Percentiles rank a stretch among this genome's conserved stretches.
Conservation (phyloP, 345 rosid genomes). For the Eutrema japonicum region DNA sequence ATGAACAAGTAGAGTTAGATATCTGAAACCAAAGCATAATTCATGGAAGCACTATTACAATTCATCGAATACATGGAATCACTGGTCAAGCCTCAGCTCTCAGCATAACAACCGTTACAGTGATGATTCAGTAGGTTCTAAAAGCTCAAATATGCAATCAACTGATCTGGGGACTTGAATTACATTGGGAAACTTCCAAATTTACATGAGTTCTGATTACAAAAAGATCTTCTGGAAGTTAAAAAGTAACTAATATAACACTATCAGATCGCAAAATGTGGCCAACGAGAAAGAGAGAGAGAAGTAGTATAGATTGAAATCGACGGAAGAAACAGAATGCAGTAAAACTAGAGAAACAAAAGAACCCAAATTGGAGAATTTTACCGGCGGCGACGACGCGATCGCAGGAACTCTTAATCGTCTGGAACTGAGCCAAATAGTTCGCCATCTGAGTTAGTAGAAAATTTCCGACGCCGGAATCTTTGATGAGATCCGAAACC, state of each 20-base stretch:
- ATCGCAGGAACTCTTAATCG: conserved; percentile 74
- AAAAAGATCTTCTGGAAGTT: background rate
- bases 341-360: conserved; percentile 5
- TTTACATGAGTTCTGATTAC: background rate
- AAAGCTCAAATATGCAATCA: conserved; percentile 8
- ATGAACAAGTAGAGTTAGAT: conserved; percentile 5
- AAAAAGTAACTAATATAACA: conserved; percentile 6
- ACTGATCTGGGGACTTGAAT: background rate
- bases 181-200: conserved; percentile 12
- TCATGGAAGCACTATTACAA: background rate
- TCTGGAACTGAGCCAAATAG: conserved; percentile 88
- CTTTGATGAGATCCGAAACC: conserved; percentile 12
- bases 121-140: background rate
- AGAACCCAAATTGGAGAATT: conserved; percentile 20
- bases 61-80: conserved; percentile 31
- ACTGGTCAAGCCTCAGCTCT: background rate
- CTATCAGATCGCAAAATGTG: conserved; percentile 34
- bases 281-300: background rate
- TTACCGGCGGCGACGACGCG: conserved; percentile 86
- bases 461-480: conserved; percentile 35
- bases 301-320: conserved; percentile 26
- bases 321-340: conserved; percentile 1
- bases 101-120: background rate
- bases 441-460: conserved; percentile 74
- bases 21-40: conserved; percentile 3